phyloP scores from a whole-genome alignment of 148 eudicot genomes.

The Rhododendron williamsianum region DNA sequence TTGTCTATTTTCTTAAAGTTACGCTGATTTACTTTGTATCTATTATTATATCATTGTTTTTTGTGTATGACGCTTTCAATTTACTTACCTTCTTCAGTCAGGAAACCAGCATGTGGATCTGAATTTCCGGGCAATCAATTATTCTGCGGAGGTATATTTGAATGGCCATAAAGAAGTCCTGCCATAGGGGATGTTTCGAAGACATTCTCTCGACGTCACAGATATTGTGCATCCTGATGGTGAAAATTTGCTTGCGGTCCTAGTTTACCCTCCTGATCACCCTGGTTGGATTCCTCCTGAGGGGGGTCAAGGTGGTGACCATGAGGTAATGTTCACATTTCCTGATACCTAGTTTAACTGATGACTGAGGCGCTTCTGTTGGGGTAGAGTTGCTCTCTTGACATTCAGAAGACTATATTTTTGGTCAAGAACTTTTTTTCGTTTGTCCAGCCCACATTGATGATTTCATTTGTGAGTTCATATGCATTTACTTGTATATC shows the following conservation, averaged over 20 bases:
- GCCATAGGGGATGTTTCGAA: constrained; percentile 94
- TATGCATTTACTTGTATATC: not conserved
- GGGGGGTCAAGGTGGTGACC: constrained; percentile 99
- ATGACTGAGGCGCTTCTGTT: not conserved
- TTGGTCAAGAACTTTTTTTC: not conserved
- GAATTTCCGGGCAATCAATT: constrained; percentile 89
- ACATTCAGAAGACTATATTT: not conserved
- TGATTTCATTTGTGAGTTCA: not conserved
- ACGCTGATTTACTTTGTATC: not conserved
- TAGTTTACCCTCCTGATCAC: constrained; percentile 96
- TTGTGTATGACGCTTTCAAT: not conserved
- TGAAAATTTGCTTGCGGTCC: constrained; percentile 80
- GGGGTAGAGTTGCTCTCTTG: not conserved
- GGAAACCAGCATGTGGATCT: constrained; percentile 72
- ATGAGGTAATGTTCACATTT: constrained; percentile 50
- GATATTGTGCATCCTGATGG: constrained; percentile 65
- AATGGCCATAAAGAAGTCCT: constrained; percentile 80
- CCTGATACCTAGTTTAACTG: constrained; percentile 1
- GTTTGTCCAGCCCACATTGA: not conserved
- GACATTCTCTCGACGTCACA: constrained; percentile 82
- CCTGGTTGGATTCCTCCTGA: constrained; percentile 81
- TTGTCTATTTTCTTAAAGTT: not conserved
- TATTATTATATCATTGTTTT: not conserved
- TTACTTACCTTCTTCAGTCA: constrained; percentile 33
- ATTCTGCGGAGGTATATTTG: constrained; percentile 83